Evolutionary conservation across 2,329 filamentous ascomycete species (phyloP), one percentile per base, ranked within the genome.

Genomic region (Fusarium austroafricanum): DNA sequence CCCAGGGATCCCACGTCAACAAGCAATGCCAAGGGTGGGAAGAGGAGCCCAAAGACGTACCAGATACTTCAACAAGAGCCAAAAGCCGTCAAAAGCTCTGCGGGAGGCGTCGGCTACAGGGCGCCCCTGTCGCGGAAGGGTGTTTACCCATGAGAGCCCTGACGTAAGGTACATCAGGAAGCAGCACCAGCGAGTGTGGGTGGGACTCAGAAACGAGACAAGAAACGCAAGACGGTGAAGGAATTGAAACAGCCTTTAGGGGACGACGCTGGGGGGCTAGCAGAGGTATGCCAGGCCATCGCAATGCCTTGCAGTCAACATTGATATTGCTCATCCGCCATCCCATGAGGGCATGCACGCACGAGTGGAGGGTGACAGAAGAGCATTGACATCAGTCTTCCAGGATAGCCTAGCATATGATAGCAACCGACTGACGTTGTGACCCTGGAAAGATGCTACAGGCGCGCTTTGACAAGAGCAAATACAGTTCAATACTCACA

Each of bases 181-280:
- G 59, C 65, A 60, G 56, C 56, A 53, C 61, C 65, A 70, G 56
- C 49, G 55, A 61, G 67, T 68, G 70, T 69, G 70, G 49, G 68
- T 73, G 71, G 71, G 65, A 67, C 71, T 70, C 71, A 56, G 49
- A 53, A 66, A 57, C 62, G 61, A 71, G 64, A 71, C 71, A 73
- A 60, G 69, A 74, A 73, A 73, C 62, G 62, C 72, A 70, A 74
- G 72, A 74, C 72, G 72, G 72, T 74, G 72, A 74, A 74, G 68
- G 67, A 69, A 73, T 74, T 74, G 72, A 74, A 74, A 74, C 72
- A 73, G 54, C 65, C 46, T 69, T 69, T 65, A 54, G 26, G 49
- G 50, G 56, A 64, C 55, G 56, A 61, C 61, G 49, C 70, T 66
- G 72, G 65, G 63, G 62, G 59, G 55, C 42, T 56, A 67, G 44